These are phyloP conservation scores for Cardiosporidium cionae DNA, from an alignment of 169 alveolate species.

Conservation along the genomic window DNA sequence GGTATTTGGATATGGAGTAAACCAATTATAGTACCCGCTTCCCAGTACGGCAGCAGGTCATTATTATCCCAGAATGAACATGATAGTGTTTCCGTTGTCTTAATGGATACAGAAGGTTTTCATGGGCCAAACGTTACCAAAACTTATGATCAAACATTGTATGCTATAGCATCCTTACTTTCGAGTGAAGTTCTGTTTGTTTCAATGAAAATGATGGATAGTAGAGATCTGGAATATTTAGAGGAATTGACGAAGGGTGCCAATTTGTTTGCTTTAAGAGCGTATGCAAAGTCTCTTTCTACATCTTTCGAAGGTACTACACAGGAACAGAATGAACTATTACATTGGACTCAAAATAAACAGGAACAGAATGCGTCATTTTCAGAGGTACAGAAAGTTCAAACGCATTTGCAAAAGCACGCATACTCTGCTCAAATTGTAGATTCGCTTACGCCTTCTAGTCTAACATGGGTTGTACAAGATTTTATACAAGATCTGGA, in stretches of 20 bases:
- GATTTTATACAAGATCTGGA: slow-evolving; percentile 32
- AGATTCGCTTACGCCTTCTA: slow-evolving; percentile 11
- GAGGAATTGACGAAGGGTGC: slow-evolving; percentile 30
- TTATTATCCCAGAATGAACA: not conserved
- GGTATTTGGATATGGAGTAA: slow-evolving; percentile 17
- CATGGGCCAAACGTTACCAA: slow-evolving; percentile 26
- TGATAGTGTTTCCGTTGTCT: slow-evolving; percentile 4
- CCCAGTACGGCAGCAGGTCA: not conserved
- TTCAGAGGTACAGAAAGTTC: too few species aligned
- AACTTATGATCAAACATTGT: slow-evolving; percentile 20
- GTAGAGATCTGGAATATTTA: slow-evolving; percentile 6
- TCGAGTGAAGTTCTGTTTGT: slow-evolving; percentile 11
- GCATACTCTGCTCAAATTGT: slow-evolving; percentile 7
- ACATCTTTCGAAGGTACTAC: not conserved
- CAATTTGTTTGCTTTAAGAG: slow-evolving; percentile 21
- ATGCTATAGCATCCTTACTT: slow-evolving; percentile 19
- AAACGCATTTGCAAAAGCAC: not conserved
- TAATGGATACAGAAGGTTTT: slow-evolving; percentile 34
- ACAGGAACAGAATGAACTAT: not conserved
- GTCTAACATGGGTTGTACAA: slow-evolving; percentile 37
- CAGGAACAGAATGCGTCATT: not conserved
- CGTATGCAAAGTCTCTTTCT: slow-evolving; percentile 17
- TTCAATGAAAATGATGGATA: slow-evolving; percentile 26
- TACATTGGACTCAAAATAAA: not conserved
- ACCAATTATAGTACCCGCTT: not conserved